Percentiles rank a stretch among this genome's conserved stretches.
Conservation (phyloP, 2,329 filamentous ascomycete species). For the Aspergillus sp. region DNA sequence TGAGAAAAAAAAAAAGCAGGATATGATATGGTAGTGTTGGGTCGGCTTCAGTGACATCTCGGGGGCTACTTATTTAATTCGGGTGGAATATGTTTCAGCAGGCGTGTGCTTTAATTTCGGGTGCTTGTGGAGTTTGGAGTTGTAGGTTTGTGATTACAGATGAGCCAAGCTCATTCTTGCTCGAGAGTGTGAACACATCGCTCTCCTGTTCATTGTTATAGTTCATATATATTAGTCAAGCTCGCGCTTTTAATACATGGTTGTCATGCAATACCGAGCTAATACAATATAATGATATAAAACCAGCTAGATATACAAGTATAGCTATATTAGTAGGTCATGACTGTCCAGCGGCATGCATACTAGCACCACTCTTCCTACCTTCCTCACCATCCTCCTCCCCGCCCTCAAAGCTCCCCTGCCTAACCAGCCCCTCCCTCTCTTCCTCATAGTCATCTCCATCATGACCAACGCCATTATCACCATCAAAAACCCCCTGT, state of each 20-base stretch:
- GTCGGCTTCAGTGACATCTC: neutral
- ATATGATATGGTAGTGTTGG: neutral
- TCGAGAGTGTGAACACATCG: neutral
- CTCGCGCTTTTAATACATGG: neutral
- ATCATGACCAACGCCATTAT: neutral
- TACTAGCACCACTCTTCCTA: neutral
- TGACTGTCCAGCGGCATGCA: neutral
- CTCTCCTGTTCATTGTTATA: neutral
- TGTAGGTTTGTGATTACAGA: neutral
- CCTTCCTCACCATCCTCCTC: neutral
- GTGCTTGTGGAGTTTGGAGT: neutral
- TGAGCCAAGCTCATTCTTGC: neutral
- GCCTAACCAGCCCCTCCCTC: neutral
- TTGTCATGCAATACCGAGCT: neutral
- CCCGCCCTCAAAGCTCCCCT: neutral
- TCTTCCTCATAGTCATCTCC: neutral
- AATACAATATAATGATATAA: neutral
- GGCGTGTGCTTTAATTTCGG: neutral
- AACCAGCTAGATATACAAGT: neutral
- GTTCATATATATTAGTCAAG: neutral
- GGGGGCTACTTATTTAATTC: neutral
- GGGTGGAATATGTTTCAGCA: neutral
- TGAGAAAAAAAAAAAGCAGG: neutral
- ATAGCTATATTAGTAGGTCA: neutral
- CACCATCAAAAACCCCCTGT: slow-evolving; percentile 52